A percentile compares a stretch with the other conserved stretches of the same genome.
These are phyloP conservation scores for Dactylellina sp. DNA, from an alignment of 2,329 filamentous ascomycete species.

Conservation along the genomic window DNA sequence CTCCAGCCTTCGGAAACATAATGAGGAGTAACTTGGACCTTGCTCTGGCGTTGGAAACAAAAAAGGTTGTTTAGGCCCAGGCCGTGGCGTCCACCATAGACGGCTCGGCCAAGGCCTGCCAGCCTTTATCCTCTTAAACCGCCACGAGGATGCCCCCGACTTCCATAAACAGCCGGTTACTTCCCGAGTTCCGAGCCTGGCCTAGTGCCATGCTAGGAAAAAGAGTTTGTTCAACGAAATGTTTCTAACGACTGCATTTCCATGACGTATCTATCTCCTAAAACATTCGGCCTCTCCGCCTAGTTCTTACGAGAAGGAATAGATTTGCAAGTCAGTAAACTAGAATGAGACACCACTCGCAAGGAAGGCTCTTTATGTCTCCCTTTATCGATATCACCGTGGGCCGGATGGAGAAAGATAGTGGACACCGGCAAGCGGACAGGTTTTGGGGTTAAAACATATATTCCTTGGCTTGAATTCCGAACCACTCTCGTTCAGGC, in stretches of 20 bases:
- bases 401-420: constrained; percentile 29
- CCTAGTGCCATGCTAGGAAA: constrained; percentile 25
- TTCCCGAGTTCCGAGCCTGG: constrained; percentile 57
- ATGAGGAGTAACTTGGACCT: constrained; percentile 4
- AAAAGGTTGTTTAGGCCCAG: constrained; percentile 50
- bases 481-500: constrained; percentile 43
- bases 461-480: constrained; percentile 51
- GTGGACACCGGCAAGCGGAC: constrained; percentile 36
- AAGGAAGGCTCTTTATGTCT: constrained; percentile 25
- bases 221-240: constrained; percentile 39
- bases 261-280: constrained; percentile 45
- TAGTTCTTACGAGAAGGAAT: constrained; percentile 30
- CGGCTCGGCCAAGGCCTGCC: constrained; percentile 37
- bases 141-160: constrained; percentile 56
- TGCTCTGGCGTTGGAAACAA: constrained; percentile 48
- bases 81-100: constrained; percentile 37
- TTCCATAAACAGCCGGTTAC: constrained; percentile 55
- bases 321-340: constrained; percentile 19
- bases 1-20: constrained; percentile 30
- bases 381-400: constrained; percentile 39
- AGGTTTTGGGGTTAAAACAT: constrained; percentile 46
- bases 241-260: constrained; percentile 28
- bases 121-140: constrained; percentile 35
- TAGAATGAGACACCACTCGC: constrained; percentile 25
- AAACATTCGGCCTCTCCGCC: constrained; percentile 30